A percentile compares a stretch with the other conserved stretches of the same genome.
Evolutionary conservation across 164 flowering plant species (phyloP).

Genomic region (Dillenia turbinata): DNA sequence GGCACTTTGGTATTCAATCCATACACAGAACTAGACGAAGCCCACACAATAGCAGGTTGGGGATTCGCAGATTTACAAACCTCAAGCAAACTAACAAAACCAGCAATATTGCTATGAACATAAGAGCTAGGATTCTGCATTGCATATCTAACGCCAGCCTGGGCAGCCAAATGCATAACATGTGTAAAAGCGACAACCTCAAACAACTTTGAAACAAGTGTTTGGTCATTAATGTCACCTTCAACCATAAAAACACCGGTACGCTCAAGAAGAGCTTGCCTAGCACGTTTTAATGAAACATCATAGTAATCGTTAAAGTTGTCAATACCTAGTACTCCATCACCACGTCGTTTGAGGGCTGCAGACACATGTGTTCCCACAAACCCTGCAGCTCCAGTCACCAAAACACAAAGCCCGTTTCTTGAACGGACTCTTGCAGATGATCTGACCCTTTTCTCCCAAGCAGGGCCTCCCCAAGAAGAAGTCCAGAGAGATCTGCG

Average conservation of each 20-base stretch:
- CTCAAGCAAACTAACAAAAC: slow-evolving; percentile 71
- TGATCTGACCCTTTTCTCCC: slow-evolving; percentile 69
- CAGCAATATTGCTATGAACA: slow-evolving; percentile 90
- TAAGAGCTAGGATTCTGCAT: slow-evolving; percentile 89
- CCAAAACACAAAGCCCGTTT: slow-evolving; percentile 65
- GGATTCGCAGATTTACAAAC: slow-evolving; percentile 80
- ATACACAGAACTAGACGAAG: slow-evolving; percentile 85
- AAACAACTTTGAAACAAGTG: slow-evolving; percentile 58
- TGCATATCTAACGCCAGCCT: slow-evolving; percentile 93
- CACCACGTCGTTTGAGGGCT: slow-evolving; percentile 80
- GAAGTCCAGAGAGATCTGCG: slow-evolving; percentile 45
- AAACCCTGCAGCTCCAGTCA: slow-evolving; percentile 94
- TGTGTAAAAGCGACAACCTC: slow-evolving; percentile 79
- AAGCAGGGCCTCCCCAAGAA: slow-evolving; percentile 55
- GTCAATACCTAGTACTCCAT: slow-evolving; percentile 85
- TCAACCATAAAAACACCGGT: slow-evolving; percentile 79
- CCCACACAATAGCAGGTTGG: slow-evolving; percentile 95
- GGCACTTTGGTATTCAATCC: slow-evolving; percentile 85
- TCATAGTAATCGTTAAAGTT: slow-evolving; percentile 87
- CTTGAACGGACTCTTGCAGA: slow-evolving; percentile 59
- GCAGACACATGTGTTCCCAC: slow-evolving; percentile 82
- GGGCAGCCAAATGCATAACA: slow-evolving; percentile 94
- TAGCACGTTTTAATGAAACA: slow-evolving; percentile 60
- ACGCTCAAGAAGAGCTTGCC: slow-evolving; percentile 68
- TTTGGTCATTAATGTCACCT: slow-evolving; percentile 76